Conservation (phyloP, 345 rosid genomes). For the Eucalyptus paniculata region DNA sequence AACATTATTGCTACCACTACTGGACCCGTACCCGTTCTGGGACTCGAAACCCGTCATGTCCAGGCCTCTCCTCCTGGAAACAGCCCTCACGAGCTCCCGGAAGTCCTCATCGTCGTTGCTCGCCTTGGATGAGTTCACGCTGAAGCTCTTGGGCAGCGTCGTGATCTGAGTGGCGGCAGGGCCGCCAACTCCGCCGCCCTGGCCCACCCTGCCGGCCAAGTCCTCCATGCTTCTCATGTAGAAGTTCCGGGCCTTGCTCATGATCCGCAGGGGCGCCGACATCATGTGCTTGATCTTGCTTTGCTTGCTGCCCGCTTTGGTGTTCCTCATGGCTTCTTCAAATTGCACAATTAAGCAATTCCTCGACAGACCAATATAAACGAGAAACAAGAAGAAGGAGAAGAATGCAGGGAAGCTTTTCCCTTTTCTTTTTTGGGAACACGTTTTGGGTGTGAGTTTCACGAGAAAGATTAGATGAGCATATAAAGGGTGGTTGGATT, state of each 20-base stretch:
- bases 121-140: constrained; percentile 5
- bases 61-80: not conserved
- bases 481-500: not conserved
- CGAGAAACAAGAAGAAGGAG: not conserved
- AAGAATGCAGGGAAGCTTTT: not conserved
- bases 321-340: not conserved
- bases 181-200: not conserved
- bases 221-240: constrained; percentile 16
- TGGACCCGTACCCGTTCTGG: not conserved
- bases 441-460: not conserved
- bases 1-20: not conserved
- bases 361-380: not conserved
- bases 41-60: not conserved
- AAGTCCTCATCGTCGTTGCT: not conserved
- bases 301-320: not conserved
- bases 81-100: not conserved
- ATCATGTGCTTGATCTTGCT: constrained; percentile 2
- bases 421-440: not conserved
- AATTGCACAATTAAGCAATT: not conserved
- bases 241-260: constrained; percentile 17
- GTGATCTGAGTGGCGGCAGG: not conserved
- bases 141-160: constrained; percentile 11
- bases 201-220: not conserved
- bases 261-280: constrained; percentile 6
- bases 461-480: not conserved